phyloP scores from a whole-genome alignment of 2,329 filamentous ascomycete species.

The Diaporthe humulicola region DNA sequence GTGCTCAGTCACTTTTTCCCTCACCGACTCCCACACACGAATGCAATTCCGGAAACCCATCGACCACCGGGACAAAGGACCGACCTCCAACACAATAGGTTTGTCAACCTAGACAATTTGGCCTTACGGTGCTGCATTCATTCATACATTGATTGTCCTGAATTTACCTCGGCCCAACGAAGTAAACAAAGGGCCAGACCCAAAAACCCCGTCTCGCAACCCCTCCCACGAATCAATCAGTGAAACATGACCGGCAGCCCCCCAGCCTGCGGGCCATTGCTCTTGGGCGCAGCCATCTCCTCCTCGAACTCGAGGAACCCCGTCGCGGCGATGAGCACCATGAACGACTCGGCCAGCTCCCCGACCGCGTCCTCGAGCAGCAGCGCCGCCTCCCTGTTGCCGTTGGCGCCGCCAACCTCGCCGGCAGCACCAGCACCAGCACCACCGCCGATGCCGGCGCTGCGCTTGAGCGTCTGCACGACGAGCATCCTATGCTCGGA shows the following conservation, averaged over 20 bases:
- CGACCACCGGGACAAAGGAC: background rate
- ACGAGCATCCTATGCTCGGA: conserved; percentile 86
- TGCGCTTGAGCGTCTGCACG: conserved; percentile 90
- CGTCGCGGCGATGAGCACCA: conserved; percentile 85
- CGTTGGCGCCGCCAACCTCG: conserved; percentile 46
- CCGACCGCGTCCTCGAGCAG: conserved; percentile 72
- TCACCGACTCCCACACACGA: conserved; percentile 7
- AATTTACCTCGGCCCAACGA: background rate
- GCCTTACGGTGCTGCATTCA: background rate
- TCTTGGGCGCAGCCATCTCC: conserved; percentile 33
- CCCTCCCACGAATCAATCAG: background rate
- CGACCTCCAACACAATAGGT: no score
- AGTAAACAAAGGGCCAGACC: background rate
- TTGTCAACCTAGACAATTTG: background rate
- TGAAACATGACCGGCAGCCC: conserved; percentile 35
- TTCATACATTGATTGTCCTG: background rate
- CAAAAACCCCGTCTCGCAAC: background rate
- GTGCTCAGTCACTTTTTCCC: background rate
- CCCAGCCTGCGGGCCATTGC: conserved; percentile 24
- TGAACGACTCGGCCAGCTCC: conserved; percentile 87
- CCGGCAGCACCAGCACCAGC: conserved; percentile 36
- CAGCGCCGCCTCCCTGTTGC: conserved; percentile 5
- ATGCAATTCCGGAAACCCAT: background rate
- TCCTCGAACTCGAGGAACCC: conserved; percentile 76
- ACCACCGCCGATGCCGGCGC: conserved; percentile 74